These are phyloP conservation scores for Teratosphaeria zuluensis DNA, from an alignment of 2,329 filamentous ascomycete species.

Conservation along the genomic window DNA sequence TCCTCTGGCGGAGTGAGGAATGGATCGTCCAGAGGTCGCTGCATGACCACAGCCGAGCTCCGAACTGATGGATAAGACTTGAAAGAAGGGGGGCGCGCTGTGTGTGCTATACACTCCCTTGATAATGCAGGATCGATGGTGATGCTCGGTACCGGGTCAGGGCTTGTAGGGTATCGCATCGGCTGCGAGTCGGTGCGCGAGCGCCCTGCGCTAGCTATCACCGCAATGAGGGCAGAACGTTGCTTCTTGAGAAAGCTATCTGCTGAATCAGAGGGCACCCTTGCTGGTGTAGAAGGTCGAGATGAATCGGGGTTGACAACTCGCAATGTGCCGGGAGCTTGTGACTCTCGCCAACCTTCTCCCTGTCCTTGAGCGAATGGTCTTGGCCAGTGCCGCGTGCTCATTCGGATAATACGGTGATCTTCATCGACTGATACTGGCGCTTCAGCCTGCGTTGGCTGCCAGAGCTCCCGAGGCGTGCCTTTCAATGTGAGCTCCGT, in stretches of 20 bases:
- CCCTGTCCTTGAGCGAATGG: constrained; percentile 23
- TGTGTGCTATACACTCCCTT: constrained; percentile 12
- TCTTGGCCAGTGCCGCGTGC: constrained; percentile 23
- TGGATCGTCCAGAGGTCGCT: constrained; percentile 19
- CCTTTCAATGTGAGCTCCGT: constrained; percentile 7
- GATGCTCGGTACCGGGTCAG: constrained; percentile 5
- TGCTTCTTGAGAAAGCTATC: constrained; percentile 14
- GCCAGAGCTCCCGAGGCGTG: constrained; percentile 10
- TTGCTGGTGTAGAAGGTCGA: constrained; percentile 13
- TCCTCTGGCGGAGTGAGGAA: constrained; percentile 15
- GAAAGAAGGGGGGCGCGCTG: constrained; percentile 12
- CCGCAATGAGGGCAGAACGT: constrained; percentile 10
- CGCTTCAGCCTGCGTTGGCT: constrained; percentile 8
- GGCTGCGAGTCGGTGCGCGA: constrained; percentile 7
- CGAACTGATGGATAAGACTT: constrained; percentile 16
- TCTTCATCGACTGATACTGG: constrained; percentile 22
- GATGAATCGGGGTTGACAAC: constrained; percentile 25
- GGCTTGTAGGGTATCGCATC: background rate
- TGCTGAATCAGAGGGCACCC: constrained; percentile 9
- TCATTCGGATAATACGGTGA: constrained; percentile 25
- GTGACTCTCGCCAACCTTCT: constrained; percentile 23
- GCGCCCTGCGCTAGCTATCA: constrained; percentile 5
- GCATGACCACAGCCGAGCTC: constrained; percentile 12
- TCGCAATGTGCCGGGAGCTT: constrained; percentile 18
- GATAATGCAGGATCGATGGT: constrained; percentile 16